A percentile compares a stretch with the other conserved stretches of the same genome.
phyloP scores from a whole-genome alignment of 2,329 filamentous ascomycete genomes.

The Penicillium freii region DNA sequence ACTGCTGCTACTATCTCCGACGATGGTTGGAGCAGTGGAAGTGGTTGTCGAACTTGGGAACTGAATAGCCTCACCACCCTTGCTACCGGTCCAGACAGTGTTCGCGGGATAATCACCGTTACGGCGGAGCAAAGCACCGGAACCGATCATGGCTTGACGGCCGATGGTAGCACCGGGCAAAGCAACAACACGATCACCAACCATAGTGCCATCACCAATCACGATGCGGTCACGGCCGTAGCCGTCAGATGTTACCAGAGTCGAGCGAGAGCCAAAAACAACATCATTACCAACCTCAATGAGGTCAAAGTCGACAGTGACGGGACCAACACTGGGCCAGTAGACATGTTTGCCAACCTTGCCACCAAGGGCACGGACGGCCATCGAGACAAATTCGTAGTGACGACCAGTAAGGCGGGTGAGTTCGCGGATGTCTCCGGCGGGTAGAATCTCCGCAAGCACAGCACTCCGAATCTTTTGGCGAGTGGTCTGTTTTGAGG shows the following conservation, averaged over 20 bases:
- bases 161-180: conserved; percentile 54
- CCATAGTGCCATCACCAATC: conserved; percentile 54
- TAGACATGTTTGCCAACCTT: conserved; percentile 53
- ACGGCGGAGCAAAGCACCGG: conserved; percentile 52
- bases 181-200: conserved; percentile 56
- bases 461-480: conserved; percentile 21
- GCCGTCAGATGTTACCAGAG: conserved; percentile 55
- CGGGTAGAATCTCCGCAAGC: conserved; percentile 41
- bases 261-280: conserved; percentile 58
- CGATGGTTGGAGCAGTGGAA: conserved; percentile 14
- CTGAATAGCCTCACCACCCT: conserved; percentile 52
- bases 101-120: conserved; percentile 46
- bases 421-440: conserved; percentile 47
- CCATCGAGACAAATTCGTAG: conserved; percentile 55
- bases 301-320: conserved; percentile 55
- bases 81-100: conserved; percentile 54
- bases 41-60: conserved; percentile 30
- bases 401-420: conserved; percentile 55
- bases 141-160: conserved; percentile 52
- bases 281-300: conserved; percentile 58
- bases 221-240: conserved; percentile 49
- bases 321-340: conserved; percentile 58
- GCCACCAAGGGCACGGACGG: conserved; percentile 52
- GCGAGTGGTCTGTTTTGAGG: conserved; percentile 14
- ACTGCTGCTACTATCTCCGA: conserved; percentile 12